phyloP scores from a whole-genome alignment of 106 monocot species.

The Iris macrosiphon region DNA sequence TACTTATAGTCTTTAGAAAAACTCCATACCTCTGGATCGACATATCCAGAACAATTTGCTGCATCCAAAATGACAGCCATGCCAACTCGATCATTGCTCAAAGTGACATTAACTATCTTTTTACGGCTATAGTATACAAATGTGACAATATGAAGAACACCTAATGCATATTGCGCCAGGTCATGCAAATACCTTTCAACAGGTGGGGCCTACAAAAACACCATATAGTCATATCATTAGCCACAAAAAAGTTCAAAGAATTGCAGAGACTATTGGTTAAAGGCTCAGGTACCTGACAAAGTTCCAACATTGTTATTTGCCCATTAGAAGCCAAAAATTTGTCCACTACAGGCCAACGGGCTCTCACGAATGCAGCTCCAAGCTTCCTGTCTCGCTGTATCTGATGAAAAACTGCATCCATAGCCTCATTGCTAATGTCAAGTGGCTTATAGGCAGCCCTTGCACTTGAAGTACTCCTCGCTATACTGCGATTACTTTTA shows the following conservation, averaged over 20 bases:
- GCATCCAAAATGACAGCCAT: conserved; percentile 93
- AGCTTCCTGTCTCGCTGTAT: conserved; percentile 96
- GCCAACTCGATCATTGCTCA: conserved; percentile 92
- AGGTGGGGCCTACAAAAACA: conserved; percentile 61
- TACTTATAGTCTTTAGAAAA: not conserved
- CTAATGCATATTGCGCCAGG: conserved; percentile 87
- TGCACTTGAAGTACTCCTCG: conserved; percentile 51
- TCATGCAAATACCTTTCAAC: conserved; percentile 92
- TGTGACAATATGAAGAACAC: conserved; percentile 89
- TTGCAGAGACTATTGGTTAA: not conserved
- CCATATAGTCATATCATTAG: not conserved
- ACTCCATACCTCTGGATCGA: conserved; percentile 74
- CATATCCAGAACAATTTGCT: conserved; percentile 60
- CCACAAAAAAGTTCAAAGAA: not conserved
- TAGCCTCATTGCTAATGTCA: conserved; percentile 92
- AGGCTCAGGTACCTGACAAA: conserved; percentile 61
- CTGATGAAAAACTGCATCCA: conserved; percentile 80
- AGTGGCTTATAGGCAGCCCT: conserved; percentile 86
- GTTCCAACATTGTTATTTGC: conserved; percentile 75
- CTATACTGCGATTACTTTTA: conserved; percentile 59
- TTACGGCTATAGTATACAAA: conserved; percentile 76
- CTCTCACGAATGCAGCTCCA: conserved; percentile 79
- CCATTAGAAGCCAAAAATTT: conserved; percentile 83
- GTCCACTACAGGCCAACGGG: conserved; percentile 83
- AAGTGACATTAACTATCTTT: conserved; percentile 62